Evolutionary conservation across 768 basidiomycete species (phyloP).

Genomic region (Pholiota molesta): DNA sequence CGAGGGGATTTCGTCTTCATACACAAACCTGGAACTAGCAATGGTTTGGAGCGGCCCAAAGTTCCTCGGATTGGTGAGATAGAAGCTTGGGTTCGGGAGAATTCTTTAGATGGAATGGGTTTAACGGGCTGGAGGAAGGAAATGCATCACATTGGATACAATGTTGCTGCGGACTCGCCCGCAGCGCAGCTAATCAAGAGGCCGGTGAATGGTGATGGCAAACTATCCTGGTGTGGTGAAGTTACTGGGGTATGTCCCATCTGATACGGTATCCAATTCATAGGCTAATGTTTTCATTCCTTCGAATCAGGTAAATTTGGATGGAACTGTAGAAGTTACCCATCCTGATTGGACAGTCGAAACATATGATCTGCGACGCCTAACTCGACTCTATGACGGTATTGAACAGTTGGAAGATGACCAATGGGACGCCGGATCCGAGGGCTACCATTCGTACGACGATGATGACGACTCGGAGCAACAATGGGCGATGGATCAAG

Average conservation of each 20-base stretch:
- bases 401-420: conserved; percentile 80
- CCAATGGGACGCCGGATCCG: conserved; percentile 56
- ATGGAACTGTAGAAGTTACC: conserved; percentile 74
- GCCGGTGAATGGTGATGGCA: conserved; percentile 39
- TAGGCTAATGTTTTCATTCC: conserved; percentile 10
- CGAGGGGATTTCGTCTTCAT: conserved; percentile 87
- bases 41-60: conserved; percentile 66
- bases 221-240: conserved; percentile 84
- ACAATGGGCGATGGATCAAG: conserved; percentile 44
- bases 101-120: conserved; percentile 52
- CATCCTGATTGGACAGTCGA: conserved; percentile 58
- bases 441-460: conserved; percentile 45
- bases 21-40: conserved; percentile 68
- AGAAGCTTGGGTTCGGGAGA: conserved; percentile 77
- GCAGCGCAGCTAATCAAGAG: conserved; percentile 46
- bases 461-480: conserved; percentile 42
- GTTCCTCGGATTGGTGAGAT: conserved; percentile 88
- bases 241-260: conserved; percentile 63
- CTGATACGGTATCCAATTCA: conserved; percentile 5
- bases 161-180: conserved; percentile 49
- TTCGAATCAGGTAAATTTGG: conserved; percentile 59
- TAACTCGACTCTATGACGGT: conserved; percentile 81
- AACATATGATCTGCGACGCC: conserved; percentile 62
- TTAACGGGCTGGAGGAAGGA: conserved; percentile 73
- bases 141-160: conserved; percentile 65